Percentiles rank a stretch among this genome's conserved stretches.
Conservation (phyloP, 768 basidiomycete species). For the Kockovaella imperatae region DNA sequence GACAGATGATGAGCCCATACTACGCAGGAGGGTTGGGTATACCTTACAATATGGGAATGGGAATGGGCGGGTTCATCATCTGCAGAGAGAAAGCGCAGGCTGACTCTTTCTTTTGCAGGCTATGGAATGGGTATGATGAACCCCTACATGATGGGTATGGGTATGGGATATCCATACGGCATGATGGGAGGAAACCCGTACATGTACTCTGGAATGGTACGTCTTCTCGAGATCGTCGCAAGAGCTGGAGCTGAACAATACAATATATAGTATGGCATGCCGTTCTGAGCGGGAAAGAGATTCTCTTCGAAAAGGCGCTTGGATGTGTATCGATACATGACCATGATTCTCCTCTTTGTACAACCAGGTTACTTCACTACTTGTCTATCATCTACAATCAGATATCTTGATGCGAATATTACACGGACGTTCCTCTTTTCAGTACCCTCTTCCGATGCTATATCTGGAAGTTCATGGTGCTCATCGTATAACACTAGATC, state of each 20-base stretch:
- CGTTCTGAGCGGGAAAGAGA: neutral
- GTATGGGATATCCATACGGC: slow-evolving; percentile 31
- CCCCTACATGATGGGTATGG: slow-evolving; percentile 4
- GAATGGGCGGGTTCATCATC: slow-evolving; percentile 17
- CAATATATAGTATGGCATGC: neutral
- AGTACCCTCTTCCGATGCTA: neutral
- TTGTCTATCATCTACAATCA: slow-evolving; percentile 20
- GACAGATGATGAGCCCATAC: slow-evolving; percentile 29
- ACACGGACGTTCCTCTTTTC: slow-evolving; percentile 1
- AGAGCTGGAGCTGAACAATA: neutral
- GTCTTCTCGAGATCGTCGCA: slow-evolving; percentile 2
- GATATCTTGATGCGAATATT: slow-evolving; percentile 22
- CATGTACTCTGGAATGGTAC: slow-evolving; percentile 30
- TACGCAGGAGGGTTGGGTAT: slow-evolving; percentile 37
- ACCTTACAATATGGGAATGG: slow-evolving; percentile 34
- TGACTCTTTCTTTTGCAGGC: slow-evolving; percentile 12
- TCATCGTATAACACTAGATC: neutral
- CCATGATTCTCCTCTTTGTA: too few species aligned
- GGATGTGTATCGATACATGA: neutral
- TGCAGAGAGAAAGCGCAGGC: neutral
- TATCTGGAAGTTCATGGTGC: neutral
- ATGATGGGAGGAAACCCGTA: slow-evolving; percentile 25
- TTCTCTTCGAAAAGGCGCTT: neutral
- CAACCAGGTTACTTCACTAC: neutral
- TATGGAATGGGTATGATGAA: slow-evolving; percentile 32